Percentiles rank a stretch among this genome's conserved stretches.
phyloP scores from a whole-genome alignment of 805 yeast species.

The Monosporozyma solicola region DNA sequence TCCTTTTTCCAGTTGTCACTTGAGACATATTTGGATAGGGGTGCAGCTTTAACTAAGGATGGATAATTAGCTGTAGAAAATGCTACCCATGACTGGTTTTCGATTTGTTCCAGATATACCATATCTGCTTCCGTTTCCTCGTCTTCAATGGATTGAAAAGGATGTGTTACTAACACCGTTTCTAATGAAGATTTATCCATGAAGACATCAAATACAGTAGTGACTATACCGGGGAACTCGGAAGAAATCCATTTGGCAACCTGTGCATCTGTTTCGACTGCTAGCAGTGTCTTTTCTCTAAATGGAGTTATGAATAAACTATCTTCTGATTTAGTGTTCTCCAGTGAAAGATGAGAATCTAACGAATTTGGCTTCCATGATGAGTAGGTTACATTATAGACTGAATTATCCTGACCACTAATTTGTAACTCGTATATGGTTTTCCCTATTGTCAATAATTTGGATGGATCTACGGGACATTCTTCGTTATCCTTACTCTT shows the following conservation, averaged over 20 bases:
- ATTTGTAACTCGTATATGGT: conserved; percentile 67
- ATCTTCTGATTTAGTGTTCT: conserved; percentile 53
- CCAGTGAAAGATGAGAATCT: conserved; percentile 45
- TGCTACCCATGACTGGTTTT: conserved; percentile 72
- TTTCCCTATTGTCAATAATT: conserved; percentile 49
- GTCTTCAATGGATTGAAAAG: conserved; percentile 33
- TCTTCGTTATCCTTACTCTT: conserved; percentile 2
- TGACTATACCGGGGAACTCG: conserved; percentile 60
- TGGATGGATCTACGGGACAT: conserved; percentile 6
- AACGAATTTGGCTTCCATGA: conserved; percentile 89
- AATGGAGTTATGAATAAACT: conserved; percentile 75
- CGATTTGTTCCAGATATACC: conserved; percentile 60
- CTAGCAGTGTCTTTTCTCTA: conserved; percentile 70
- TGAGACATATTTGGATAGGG: conserved; percentile 49
- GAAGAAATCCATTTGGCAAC: conserved; percentile 69
- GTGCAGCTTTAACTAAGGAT: conserved; percentile 71
- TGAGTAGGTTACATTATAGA: conserved; percentile 81
- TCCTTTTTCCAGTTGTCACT: conserved; percentile 38
- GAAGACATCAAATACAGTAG: conserved; percentile 71
- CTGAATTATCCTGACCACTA: conserved; percentile 58
- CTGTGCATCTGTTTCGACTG: conserved; percentile 58
- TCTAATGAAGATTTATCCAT: conserved; percentile 23
- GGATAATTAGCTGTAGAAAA: conserved; percentile 73
- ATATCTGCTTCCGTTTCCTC: conserved; percentile 30
- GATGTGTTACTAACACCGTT: conserved; percentile 60